Percentiles rank a stretch among this genome's conserved stretches.
phyloP scores from a whole-genome alignment of 768 basidiomycete genomes.

The Mycena capillaripes region DNA sequence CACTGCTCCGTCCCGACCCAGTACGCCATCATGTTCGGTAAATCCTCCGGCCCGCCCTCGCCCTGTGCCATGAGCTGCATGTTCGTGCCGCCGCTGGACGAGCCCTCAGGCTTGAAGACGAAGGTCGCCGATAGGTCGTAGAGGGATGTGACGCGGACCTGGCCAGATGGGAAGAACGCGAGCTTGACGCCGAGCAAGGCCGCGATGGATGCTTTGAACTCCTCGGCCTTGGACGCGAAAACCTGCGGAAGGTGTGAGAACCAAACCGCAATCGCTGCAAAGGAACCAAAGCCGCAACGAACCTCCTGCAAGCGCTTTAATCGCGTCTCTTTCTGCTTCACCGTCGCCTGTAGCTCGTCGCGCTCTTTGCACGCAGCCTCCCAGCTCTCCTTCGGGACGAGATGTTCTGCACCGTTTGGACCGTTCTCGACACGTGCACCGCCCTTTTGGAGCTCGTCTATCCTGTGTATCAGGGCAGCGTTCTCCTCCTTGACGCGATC shows the following conservation, averaged over 20 bases:
- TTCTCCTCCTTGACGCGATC: conserved; percentile 88
- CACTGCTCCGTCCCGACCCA: conserved; percentile 92
- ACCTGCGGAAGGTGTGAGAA: conserved; percentile 63
- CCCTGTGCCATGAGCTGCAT: conserved; percentile 85
- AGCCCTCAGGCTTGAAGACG: conserved; percentile 87
- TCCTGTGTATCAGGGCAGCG: conserved; percentile 77
- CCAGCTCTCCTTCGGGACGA: conserved; percentile 87
- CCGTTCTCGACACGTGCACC: conserved; percentile 39
- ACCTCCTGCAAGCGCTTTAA: conserved; percentile 87
- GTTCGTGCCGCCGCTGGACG: conserved; percentile 55
- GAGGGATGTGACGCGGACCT: conserved; percentile 90
- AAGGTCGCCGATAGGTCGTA: conserved; percentile 91
- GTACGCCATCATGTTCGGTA: conserved; percentile 82
- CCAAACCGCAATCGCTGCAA: not conserved
- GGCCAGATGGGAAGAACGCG: conserved; percentile 91
- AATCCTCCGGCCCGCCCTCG: conserved; percentile 80
- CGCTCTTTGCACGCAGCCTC: conserved; percentile 81
- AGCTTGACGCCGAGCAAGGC: conserved; percentile 93
- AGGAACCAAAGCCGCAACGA: conserved; percentile 19
- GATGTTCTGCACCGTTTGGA: conserved; percentile 44
- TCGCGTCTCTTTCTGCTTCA: conserved; percentile 87
- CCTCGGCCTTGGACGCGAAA: conserved; percentile 86
- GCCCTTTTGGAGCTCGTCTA: conserved; percentile 71
- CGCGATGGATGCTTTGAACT: conserved; percentile 93
- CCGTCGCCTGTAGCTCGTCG: conserved; percentile 69